phyloP scores from a whole-genome alignment of 768 basidiomycete species.

The Serendipita indica region DNA sequence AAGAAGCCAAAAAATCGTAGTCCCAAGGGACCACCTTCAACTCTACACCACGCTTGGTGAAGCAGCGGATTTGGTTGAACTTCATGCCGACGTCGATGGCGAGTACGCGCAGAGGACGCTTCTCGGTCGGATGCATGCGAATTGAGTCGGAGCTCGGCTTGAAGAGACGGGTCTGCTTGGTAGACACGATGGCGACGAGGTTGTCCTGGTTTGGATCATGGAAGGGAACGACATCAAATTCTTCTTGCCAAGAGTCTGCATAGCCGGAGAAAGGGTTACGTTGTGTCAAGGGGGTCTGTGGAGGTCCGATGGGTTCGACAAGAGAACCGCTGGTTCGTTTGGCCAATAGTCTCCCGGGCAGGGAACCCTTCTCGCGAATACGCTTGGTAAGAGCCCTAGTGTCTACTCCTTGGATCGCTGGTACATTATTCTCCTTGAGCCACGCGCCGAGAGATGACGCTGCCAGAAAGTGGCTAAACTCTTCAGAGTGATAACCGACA shows the following conservation, averaged over 20 bases:
- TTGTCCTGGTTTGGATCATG: slow-evolving; percentile 78
- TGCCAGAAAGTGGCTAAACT: slow-evolving; percentile 91
- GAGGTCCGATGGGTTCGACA: slow-evolving; percentile 10
- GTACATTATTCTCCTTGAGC: slow-evolving; percentile 89
- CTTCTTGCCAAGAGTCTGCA: slow-evolving; percentile 53
- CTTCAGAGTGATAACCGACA: slow-evolving; percentile 84
- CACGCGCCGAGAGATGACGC: slow-evolving; percentile 73
- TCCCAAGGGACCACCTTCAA: slow-evolving; percentile 97
- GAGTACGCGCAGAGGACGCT: slow-evolving; percentile 66
- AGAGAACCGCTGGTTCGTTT: slow-evolving; percentile 31
- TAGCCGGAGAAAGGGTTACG: not conserved
- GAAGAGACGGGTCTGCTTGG: slow-evolving; percentile 50
- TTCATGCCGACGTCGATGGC: slow-evolving; percentile 99
- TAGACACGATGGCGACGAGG: slow-evolving; percentile 82
- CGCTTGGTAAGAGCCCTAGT: slow-evolving; percentile 94
- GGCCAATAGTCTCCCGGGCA: slow-evolving; percentile 74
- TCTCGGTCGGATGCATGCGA: slow-evolving; percentile 52
- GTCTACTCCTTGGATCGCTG: slow-evolving; percentile 91
- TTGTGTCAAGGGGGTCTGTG: not conserved
- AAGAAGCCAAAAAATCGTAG: slow-evolving; percentile 58
- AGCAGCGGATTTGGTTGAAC: slow-evolving; percentile 97
- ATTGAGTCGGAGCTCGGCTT: slow-evolving; percentile 37
- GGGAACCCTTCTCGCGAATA: slow-evolving; percentile 85
- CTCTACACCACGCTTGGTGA: slow-evolving; percentile 80
- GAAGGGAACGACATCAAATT: slow-evolving; percentile 72